Evolutionary conservation across 805 yeast species (phyloP), one percentile per base, ranked within the genome.

Genomic region (Millerozyma acaciae): DNA sequence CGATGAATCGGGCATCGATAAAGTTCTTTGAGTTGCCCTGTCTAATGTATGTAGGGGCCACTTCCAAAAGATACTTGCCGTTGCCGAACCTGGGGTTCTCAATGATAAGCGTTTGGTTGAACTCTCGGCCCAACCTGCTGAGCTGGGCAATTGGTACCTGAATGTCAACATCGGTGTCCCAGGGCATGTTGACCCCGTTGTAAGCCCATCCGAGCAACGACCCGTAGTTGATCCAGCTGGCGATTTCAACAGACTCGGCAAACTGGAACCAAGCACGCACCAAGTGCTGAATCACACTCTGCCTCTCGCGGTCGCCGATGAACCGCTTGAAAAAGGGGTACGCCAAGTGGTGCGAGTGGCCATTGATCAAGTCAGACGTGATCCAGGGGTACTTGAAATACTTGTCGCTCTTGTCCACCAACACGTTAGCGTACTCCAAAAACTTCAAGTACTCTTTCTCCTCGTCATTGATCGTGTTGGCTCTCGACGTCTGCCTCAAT

Each of bases 1-100:
- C 68, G 28, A 61, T 60, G 44, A 60, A 61, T 28, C 67, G 42
- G 7, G 64, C 67, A 35, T 61, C 66, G 16, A 61, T 60, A 36
- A 51, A 53, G 33, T 60, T 60, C 18, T 50, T 48, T 4, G 78
- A 78, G 40, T 68, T 66, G 12, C 72, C 60, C 38, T 68, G 68
- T 28, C 50, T 40, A 8, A 49, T 38, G 37, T 51, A 55, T 3
- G 53, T 49, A 7, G 59, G 60, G 20, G 51, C 42, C 19, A 53
- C 39, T 33, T 54, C 58, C 18, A 55, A 39, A 21, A 42, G 43
- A 31, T 47, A 53, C 24, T 53, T 47, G 9, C 48, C 47, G 33
- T 55, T 55, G 13, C 68, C 68, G 30, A 44, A 51, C 32, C 54
- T 50, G 15, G 65, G 59, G 22, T 54, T 48, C 40, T 56, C 62